Percentiles rank a stretch among this genome's conserved stretches.
Conservation (phyloP, 1,284 basidiomycete genomes). For the Tilletia caries region DNA sequence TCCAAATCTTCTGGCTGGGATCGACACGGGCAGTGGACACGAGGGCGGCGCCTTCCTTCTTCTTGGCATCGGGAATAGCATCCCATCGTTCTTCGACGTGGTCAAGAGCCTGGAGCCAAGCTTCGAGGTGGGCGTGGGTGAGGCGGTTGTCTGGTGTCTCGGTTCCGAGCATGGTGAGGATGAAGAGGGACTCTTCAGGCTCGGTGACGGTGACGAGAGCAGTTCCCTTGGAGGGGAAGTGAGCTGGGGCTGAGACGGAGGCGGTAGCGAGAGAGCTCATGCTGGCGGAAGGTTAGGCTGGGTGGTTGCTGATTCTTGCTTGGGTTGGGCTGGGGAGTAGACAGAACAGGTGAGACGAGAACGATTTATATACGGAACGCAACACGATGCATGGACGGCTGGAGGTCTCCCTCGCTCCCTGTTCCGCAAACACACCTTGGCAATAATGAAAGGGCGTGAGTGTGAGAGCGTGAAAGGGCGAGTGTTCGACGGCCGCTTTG, state of each 20-base stretch:
- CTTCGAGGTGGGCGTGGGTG: constrained; percentile 63
- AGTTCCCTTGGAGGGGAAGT: neutral
- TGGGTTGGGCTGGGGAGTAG: too few relatives aligned
- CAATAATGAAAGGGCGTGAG: too few relatives aligned
- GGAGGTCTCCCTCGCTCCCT: too few relatives aligned
- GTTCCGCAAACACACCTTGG: too few relatives aligned
- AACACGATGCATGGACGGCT: too few relatives aligned
- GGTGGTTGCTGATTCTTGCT: too few relatives aligned
- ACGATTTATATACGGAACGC: too few relatives aligned
- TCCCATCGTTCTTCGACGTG: constrained; percentile 76
- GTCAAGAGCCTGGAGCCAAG: constrained; percentile 70
- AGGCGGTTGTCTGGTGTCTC: constrained; percentile 66
- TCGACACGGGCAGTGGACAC: constrained; percentile 36
- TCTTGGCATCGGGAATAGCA: constrained; percentile 40
- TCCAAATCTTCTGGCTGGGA: constrained; percentile 36
- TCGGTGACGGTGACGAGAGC: constrained; percentile 18
- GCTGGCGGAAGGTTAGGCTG: neutral
- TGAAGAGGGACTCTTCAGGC: constrained; percentile 30
- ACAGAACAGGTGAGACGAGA: too few relatives aligned
- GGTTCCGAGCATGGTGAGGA: constrained; percentile 35
- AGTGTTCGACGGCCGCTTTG: too few relatives aligned
- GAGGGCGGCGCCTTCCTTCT: constrained; percentile 37
- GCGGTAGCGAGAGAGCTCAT: neutral
- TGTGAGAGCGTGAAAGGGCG: too few relatives aligned
- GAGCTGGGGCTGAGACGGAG: neutral